Evolutionary conservation across 108 stramenopile genomes (phyloP).

Genomic region (Stephanodiscus minutulus): DNA sequence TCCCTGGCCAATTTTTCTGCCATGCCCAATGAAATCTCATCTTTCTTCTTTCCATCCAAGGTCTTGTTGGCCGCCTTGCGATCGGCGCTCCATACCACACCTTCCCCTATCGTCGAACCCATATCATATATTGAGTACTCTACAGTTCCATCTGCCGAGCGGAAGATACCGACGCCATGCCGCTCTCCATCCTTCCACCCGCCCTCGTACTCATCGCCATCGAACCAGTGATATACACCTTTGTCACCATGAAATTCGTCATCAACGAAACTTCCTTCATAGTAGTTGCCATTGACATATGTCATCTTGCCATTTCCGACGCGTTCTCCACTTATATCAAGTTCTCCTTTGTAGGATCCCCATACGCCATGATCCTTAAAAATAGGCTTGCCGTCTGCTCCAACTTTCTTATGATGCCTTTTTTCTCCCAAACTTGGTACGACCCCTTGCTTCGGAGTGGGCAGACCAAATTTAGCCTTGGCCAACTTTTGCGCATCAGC

Average conservation of each 20-base stretch:
- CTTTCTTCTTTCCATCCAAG: constrained; percentile 2
- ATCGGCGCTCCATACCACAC: constrained; percentile 20
- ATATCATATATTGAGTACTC: constrained; percentile 14
- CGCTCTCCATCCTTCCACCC: constrained; percentile 25
- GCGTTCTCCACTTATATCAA: constrained; percentile 22
- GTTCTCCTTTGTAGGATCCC: constrained; percentile 29
- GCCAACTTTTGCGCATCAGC: constrained; percentile 9
- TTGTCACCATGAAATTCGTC: constrained; percentile 29
- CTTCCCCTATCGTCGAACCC: constrained; percentile 7
- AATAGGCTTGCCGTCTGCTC: constrained; percentile 26
- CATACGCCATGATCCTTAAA: constrained; percentile 41
- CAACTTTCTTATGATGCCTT: constrained; percentile 15
- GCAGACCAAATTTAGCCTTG: constrained; percentile 7
- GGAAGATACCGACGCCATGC: constrained; percentile 13
- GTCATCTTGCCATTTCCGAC: constrained; percentile 36
- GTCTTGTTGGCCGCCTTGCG: constrained; percentile 6
- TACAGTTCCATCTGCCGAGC: constrained; percentile 7
- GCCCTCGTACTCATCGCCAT: constrained; percentile 27
- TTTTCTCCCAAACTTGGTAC: constrained; percentile 8
- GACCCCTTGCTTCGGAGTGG: constrained; percentile 7
- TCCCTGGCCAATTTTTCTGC: constrained; percentile 28
- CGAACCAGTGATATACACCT: constrained; percentile 28
- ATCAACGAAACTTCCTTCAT: constrained; percentile 32
- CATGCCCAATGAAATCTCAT: constrained; percentile 20
- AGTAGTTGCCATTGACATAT: constrained; percentile 19